Base-by-base conservation (phyloP, 768 basidiomycete genomes). In the Russula brevipes region DNA sequence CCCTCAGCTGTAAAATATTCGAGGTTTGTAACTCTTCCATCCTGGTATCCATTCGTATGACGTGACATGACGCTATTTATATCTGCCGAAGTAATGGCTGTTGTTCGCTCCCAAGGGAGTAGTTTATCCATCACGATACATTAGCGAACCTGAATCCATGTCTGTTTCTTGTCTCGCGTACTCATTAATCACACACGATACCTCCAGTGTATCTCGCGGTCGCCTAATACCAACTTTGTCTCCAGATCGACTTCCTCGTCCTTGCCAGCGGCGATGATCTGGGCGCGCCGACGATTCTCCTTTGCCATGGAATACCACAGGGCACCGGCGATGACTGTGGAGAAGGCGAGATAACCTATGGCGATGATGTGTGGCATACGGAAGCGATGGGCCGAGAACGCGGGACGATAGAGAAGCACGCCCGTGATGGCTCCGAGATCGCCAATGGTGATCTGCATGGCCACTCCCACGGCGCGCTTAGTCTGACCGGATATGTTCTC, bases 401-500 rank as follows among this genome's bases (percentile, higher is more conserved):
- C 76, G 3, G 83, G 84, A 30, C 82, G 72, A 69, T 85, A 85
- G 57, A 85, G 75, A 59, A 85, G 73, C 54, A 81, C 80, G n/a
- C 81, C 85, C 51, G 79, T 78, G 46, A 85, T 81, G 17, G 85
- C 83, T 2, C 83, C 85, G 41, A 83, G 73, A 64, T 86, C 82
- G 12, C 84, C 84, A 11, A 86, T 79, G 9, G 81, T 82, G 53
- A 87, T 85, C 69, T 86, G 86, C 78, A 83, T 79, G 1, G 82
- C 85, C 4, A 84, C 78, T 1, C 82, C 82, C 2, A 84, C 77
- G 0, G 85, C 84, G 12, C 85, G 79, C 70, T 86, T 86, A 4
- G 85, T 86, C 67, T 86, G 85, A 11, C 81, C 82, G 12, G 84
- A 84, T n/a, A 87, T 83, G 65, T 86, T 86, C 71, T 87, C 85